Evolutionary conservation across 2,329 filamentous ascomycete species (phyloP), one percentile per base, ranked within the genome.

Genomic region (Didymella lethalis): DNA sequence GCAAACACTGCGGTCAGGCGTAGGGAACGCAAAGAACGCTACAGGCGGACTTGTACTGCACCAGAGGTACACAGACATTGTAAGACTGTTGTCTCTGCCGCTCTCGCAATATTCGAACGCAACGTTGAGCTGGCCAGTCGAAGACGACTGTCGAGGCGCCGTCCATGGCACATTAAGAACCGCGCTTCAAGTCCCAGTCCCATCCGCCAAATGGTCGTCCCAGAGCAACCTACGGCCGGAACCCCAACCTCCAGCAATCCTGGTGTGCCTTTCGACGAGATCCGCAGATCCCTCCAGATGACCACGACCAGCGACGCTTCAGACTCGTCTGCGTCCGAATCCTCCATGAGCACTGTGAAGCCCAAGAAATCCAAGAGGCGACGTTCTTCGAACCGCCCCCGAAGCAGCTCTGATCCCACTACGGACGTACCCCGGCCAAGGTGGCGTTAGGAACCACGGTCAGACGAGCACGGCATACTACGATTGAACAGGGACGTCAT

Each of bases 361-460:
- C 2, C 40, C 20, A 44, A 8, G 2, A 45, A 23, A 2, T 2
- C 40, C 16, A 36, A 6, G 2, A 23, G 7, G 1, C 14, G 31
- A 29, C 31, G n/a, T 7, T 18, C 23, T 23, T 41, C 20, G 11
- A 41, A 14, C 7, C 20, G 23, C 25, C n/a, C 10, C 2, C 49
- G 49, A 14, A 32, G 40, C 10, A 31, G 10, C 8, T 56, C 46
- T 26, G 53, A 50, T 5, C 53, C 47, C 7, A n/a, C n/a, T 14
- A 31, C 23, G 5, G n/a, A 4, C 18, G 26, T 14, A 4, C 8
- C 18, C 3, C 43, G 20, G 11, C 20, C 23, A 38, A 31, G 52
- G 48, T 43, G 43, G 36, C 55, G 55, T 34, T 45, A 53, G 11
- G 55, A 57, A 43, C 48, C 48, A 25, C 49, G 3, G 4, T 38